Conservation (phyloP, 2,329 filamentous ascomycete genomes). For the Aquanectria penicillioides region DNA sequence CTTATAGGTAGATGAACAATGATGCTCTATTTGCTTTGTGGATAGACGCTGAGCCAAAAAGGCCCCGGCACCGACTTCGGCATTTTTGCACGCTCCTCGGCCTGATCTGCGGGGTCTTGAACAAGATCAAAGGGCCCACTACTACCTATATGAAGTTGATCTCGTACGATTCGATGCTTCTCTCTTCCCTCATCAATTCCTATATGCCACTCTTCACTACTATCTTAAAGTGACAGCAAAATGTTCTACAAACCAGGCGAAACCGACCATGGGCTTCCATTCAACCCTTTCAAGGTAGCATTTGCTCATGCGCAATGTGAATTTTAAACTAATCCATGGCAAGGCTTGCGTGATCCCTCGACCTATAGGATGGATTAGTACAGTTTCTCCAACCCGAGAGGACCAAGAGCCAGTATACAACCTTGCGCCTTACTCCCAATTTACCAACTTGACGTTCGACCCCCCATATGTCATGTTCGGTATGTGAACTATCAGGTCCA, state of each 20-base stretch:
- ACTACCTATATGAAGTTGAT: background rate
- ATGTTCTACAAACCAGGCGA: conserved; percentile 19
- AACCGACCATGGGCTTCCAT: conserved; percentile 12
- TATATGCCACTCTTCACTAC: no score
- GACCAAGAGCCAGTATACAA: conserved; percentile 4
- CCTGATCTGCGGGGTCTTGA: background rate
- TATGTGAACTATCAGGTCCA: background rate
- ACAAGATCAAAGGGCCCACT: background rate
- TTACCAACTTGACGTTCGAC: conserved; percentile 17
- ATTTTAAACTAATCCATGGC: background rate
- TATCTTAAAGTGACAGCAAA: background rate
- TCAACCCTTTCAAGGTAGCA: conserved; percentile 11
- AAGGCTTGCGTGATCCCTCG: conserved; percentile 17
- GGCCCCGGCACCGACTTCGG: conserved; percentile 1
- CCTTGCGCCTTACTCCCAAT: conserved; percentile 20
- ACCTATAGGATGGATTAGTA: conserved; percentile 18
- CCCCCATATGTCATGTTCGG: conserved; percentile 19
- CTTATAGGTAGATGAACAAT: no score
- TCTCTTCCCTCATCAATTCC: background rate
- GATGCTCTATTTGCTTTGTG: no score
- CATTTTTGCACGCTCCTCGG: background rate
- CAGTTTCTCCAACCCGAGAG: background rate
- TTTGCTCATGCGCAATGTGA: background rate
- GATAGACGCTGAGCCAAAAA: no score
- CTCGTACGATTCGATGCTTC: no score